These are phyloP conservation scores for Aureobasidium leucospermi DNA, from an alignment of 2,329 filamentous ascomycete species.

Conservation along the genomic window DNA sequence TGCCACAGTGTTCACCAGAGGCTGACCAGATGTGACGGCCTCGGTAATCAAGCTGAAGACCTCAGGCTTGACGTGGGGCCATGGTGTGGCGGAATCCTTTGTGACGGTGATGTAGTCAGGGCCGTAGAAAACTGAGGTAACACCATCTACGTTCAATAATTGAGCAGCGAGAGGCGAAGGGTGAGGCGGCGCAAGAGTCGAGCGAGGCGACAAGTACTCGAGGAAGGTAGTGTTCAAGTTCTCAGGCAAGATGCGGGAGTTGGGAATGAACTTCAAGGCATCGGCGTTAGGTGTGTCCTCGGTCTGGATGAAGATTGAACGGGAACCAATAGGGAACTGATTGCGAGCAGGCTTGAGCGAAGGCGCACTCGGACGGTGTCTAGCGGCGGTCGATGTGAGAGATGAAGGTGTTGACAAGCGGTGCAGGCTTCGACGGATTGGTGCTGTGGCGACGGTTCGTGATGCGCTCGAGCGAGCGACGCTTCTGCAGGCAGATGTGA, in stretches of 20 bases:
- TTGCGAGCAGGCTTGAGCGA: neutral
- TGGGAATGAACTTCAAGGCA: conserved; percentile 84
- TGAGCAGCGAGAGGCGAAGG: conserved; percentile 86
- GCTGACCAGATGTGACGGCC: conserved; percentile 74
- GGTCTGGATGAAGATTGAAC: conserved; percentile 96
- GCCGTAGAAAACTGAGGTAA: conserved; percentile 92
- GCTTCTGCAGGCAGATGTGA: conserved; percentile 2
- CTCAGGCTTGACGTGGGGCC: conserved; percentile 92
- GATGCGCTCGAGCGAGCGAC: neutral
- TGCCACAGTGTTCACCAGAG: conserved; percentile 66
- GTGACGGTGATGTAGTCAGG: conserved; percentile 94
- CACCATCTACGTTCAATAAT: conserved; percentile 87
- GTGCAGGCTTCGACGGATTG: conserved; percentile 1
- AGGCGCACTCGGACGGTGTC: conserved; percentile 3
- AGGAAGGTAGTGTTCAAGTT: conserved; percentile 68
- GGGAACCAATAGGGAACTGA: conserved; percentile 23
- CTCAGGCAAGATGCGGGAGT: conserved; percentile 75
- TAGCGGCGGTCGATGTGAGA: conserved; percentile 9
- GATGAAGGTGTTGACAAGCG: conserved; percentile 7
- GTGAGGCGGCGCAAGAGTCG: conserved; percentile 80
- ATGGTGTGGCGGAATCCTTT: conserved; percentile 79
- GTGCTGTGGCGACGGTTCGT: conserved; percentile 9
- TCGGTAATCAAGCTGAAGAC: conserved; percentile 94
- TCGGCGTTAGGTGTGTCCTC: conserved; percentile 92
- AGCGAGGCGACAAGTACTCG: conserved; percentile 84